Evolutionary conservation across 2,329 filamentous ascomycete species (phyloP).

Genomic region (Microdochium nivale): DNA sequence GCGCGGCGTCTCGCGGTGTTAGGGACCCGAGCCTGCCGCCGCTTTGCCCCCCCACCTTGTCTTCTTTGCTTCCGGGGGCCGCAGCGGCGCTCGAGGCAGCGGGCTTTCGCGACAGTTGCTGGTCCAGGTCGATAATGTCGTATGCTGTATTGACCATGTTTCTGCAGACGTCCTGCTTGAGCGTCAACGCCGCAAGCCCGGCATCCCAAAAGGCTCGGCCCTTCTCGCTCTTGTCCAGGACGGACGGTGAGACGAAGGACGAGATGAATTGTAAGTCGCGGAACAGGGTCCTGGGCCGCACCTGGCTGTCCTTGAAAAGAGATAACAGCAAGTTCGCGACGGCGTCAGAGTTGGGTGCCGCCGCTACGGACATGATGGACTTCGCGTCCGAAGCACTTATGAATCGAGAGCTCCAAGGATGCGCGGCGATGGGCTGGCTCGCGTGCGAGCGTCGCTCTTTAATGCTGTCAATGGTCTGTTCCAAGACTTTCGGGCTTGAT

Average conservation of each 20-base stretch:
- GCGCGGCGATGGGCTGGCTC: conserved; percentile 27
- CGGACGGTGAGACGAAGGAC: conserved; percentile 51
- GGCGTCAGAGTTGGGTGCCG: conserved; percentile 48
- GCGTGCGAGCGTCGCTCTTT: conserved; percentile 58
- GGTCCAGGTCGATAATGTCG: conserved; percentile 53
- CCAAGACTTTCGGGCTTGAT: conserved; percentile 30
- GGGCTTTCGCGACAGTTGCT: conserved; percentile 53
- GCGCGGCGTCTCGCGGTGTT: conserved; percentile 70
- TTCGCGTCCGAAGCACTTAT: conserved; percentile 38
- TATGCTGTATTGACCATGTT: conserved; percentile 74
- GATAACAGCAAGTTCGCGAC: conserved; percentile 59
- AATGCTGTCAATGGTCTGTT: conserved; percentile 61
- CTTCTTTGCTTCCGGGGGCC: not conserved
- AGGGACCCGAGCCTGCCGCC: conserved; percentile 34
- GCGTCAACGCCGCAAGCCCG: conserved; percentile 74
- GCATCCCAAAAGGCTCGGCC: conserved; percentile 86
- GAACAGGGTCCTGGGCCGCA: conserved; percentile 74
- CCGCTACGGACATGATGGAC: conserved; percentile 38
- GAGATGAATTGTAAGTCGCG: conserved; percentile 72
- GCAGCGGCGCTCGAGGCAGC: conserved; percentile 5
- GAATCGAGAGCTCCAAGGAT: conserved; percentile 21
- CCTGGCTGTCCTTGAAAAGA: conserved; percentile 57
- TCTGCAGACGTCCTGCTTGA: conserved; percentile 81
- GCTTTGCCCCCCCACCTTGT: conserved; percentile 8
- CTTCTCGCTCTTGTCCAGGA: conserved; percentile 53